Evolutionary conservation across 2,329 filamentous ascomycete species (phyloP), one percentile per base, ranked within the genome.

Genomic region (Bipolaris cookei): DNA sequence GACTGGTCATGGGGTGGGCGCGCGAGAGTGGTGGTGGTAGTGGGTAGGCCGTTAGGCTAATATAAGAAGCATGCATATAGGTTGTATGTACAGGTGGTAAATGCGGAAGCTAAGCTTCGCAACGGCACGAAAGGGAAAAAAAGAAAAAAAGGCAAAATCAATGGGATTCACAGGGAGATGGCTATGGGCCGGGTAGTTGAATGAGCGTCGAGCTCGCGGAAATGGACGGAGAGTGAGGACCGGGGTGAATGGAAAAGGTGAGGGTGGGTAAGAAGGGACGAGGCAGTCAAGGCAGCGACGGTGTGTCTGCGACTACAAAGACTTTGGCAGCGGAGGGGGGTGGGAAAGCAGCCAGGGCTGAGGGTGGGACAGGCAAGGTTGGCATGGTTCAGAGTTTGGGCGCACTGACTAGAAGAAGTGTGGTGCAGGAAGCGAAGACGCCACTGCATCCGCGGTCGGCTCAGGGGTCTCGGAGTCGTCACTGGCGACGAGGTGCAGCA

Each of bases 201-300:
- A 52, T 59, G 63, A 71, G 71, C 71, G 50, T 76, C 69, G 63
- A 71, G 71, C 72, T 65, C 65, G 62, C 42, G 44, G 30, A 37
- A 35, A 52, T 50, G 61, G 58, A 61, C 56, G 28, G 28, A 30
- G 28, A 30, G 28, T 62, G 37, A 46, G 52, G 47, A 51, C 58
- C 56, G 51, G 61, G 41, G 46, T 59, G 21, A 52, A 44, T 54
- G 51, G 54, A 54, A 61, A 58, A 58, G 63, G 61, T 51, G 65
- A 69, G 54, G 54, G 39, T 38, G 55, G 48, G 57, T 51, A 58
- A 58, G 51, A 49, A 35, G 39, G 60, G 59, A 57, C 59, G 45
- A 63, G 54, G 59, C 59, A 62, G 61, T 59, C 53, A 62, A 25
- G 41, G 13, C 21, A 30, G 41, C 41, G 39, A 25, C 57, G 52